Conservation (phyloP, 1,284 basidiomycete genomes). For the Boletellus deceptivus region DNA sequence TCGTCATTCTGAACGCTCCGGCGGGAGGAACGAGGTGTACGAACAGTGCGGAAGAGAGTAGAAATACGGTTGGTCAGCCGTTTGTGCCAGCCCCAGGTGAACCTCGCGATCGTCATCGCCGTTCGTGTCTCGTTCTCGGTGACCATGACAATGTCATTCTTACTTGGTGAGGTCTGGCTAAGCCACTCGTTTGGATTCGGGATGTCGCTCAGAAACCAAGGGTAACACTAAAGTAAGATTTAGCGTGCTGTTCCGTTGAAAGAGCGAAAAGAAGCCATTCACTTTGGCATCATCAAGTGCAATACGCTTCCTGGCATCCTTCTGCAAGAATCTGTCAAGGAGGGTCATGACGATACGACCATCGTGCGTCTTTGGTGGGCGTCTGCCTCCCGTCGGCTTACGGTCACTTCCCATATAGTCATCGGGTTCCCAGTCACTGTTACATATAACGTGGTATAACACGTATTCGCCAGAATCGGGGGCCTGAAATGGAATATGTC, state of each 20-base stretch:
- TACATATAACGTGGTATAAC: conserved; percentile 84
- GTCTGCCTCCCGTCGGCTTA: conserved; percentile 61
- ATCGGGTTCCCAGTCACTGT: conserved; percentile 73
- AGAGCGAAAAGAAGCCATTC: conserved; percentile 26
- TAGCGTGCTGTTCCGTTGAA: conserved; percentile 8
- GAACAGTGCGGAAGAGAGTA: conserved; percentile 45
- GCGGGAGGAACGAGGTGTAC: conserved; percentile 39
- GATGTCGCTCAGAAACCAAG: conserved; percentile 81
- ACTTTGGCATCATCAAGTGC: conserved; percentile 87
- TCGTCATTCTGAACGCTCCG: conserved; percentile 22
- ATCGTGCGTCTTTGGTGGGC: conserved; percentile 43
- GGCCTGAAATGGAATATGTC: conserved; percentile 69
- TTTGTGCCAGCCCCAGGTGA: conserved; percentile 52
- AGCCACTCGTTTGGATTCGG: conserved; percentile 78
- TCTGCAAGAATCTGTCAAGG: conserved; percentile 77
- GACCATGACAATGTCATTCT: conserved; percentile 61
- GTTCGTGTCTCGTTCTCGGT: conserved; percentile 80
- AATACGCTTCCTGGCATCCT: conserved; percentile 79
- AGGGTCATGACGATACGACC: conserved; percentile 69
- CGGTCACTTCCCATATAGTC: conserved; percentile 74
- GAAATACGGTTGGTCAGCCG: conserved; percentile 45
- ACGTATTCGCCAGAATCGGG: conserved; percentile 64
- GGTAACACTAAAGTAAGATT: conserved; percentile 44
- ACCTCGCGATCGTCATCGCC: conserved; percentile 66
- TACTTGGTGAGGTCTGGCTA: conserved; percentile 65